phyloP scores from a whole-genome alignment of 1,139 yeast species.

The Scheffersomyces parashehatae region DNA sequence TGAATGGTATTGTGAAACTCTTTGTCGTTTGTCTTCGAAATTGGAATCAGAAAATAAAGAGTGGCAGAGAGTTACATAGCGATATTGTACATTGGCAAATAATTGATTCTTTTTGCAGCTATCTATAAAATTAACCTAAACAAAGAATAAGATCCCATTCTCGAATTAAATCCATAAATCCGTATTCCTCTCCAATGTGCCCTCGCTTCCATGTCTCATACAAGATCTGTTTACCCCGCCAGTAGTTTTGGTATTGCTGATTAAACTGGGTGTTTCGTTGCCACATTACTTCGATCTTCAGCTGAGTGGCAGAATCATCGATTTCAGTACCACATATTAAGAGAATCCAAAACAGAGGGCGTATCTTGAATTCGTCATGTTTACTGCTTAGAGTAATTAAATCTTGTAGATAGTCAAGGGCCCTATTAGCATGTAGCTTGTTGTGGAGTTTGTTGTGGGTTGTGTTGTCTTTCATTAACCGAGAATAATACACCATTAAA shows the following conservation, averaged over 20 bases:
- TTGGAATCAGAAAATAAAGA: no score
- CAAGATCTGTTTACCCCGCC: constrained; percentile 57
- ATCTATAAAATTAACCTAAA: constrained; percentile 21
- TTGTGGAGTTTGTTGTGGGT: constrained; percentile 28
- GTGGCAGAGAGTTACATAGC: no score
- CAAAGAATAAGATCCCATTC: constrained; percentile 53
- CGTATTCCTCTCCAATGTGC: constrained; percentile 39
- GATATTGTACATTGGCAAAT: no score
- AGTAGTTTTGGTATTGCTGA: constrained; percentile 32
- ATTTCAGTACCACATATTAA: constrained; percentile 52
- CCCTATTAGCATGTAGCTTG: constrained; percentile 22
- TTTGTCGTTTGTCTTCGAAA: no score
- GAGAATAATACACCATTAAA: constrained; percentile 43
- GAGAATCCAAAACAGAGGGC: constrained; percentile 51
- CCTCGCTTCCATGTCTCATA: constrained; percentile 54
- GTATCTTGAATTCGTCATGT: constrained; percentile 12
- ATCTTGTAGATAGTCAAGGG: constrained; percentile 32
- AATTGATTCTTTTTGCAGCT: no score
- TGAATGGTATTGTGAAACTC: no score
- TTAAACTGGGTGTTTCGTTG: constrained; percentile 15
- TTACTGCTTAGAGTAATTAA: constrained; percentile 18
- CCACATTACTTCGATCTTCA: constrained; percentile 33
- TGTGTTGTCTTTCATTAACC: constrained; percentile 44
- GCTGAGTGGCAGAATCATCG: constrained; percentile 19
- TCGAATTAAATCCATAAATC: constrained; percentile 55